A percentile compares a stretch with the other conserved stretches of the same genome.
phyloP scores from a whole-genome alignment of 1,284 basidiomycete species.

The Lignosus rhinocerotis region DNA sequence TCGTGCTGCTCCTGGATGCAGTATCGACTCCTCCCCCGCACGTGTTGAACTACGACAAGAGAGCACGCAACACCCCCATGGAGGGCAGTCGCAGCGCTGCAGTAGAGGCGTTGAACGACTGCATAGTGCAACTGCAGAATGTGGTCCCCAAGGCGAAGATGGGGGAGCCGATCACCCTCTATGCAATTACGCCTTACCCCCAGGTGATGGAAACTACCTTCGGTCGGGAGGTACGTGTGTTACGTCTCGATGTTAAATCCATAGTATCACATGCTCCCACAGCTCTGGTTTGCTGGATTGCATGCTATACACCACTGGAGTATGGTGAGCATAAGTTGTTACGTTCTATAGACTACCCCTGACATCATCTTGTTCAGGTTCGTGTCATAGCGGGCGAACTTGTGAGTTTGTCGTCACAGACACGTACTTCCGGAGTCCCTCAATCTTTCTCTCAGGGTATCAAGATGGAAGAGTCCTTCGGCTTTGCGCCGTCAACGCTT shows the following conservation, averaged over 20 bases:
- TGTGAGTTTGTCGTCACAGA: conserved; percentile 41
- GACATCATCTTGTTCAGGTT: conserved; percentile 43
- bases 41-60: conserved; percentile 71
- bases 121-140: conserved; percentile 57
- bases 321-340: conserved; percentile 53
- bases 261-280: background rate
- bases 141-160: conserved; percentile 50
- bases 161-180: conserved; percentile 60
- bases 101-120: conserved; percentile 50
- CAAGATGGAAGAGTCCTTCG: conserved; percentile 69
- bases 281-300: conserved; percentile 86
- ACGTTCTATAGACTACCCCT: background rate
- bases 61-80: conserved; percentile 79
- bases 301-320: conserved; percentile 88
- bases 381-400: conserved; percentile 80
- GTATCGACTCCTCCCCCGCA: conserved; percentile 51
- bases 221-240: conserved; percentile 68
- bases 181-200: conserved; percentile 76
- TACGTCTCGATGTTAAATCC: background rate
- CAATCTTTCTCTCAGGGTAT: conserved; percentile 48
- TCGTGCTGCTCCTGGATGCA: conserved; percentile 62
- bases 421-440: conserved; percentile 5
- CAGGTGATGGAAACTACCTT: conserved; percentile 77
- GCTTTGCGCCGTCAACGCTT: conserved; percentile 80
- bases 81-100: conserved; percentile 67